phyloP scores from a whole-genome alignment of 148 eudicot genomes.

The Rhododendron williamsianum region DNA sequence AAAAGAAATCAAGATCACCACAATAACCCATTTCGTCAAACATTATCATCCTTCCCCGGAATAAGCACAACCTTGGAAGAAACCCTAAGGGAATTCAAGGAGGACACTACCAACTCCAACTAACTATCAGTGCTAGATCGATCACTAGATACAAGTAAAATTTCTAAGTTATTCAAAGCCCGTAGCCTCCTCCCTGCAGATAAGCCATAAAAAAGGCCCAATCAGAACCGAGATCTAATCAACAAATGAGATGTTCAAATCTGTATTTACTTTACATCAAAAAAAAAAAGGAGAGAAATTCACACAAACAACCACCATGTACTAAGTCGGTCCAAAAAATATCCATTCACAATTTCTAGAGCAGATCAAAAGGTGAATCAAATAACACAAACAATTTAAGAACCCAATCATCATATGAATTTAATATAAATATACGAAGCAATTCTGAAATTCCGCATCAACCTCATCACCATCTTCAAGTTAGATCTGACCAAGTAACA shows the following conservation, averaged over 20 bases:
- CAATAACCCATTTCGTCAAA: conserved; percentile 52
- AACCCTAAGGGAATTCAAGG: neutral
- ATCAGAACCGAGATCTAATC: neutral
- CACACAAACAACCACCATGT: neutral
- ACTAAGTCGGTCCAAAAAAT: neutral
- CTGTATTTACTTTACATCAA: neutral
- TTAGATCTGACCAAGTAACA: neutral
- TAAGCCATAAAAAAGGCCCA: neutral
- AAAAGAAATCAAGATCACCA: conserved; percentile 47
- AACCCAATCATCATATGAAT: neutral
- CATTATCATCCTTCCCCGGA: conserved; percentile 29
- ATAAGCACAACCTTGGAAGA: conserved; percentile 1
- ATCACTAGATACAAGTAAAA: neutral
- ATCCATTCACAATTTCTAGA: neutral
- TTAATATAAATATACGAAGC: neutral
- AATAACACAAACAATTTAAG: neutral
- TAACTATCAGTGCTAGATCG: neutral
- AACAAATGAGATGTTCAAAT: neutral
- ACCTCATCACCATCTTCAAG: neutral
- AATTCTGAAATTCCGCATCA: neutral
- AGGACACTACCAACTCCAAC: neutral
- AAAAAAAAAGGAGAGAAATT: neutral
- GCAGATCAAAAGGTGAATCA: neutral
- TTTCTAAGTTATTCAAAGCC: neutral
- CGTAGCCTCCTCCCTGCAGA: conserved; percentile 2